These are phyloP conservation scores for Opeltia flavorubescens DNA, from an alignment of 495 filamentous ascomycete genomes.

Conservation along the genomic window DNA sequence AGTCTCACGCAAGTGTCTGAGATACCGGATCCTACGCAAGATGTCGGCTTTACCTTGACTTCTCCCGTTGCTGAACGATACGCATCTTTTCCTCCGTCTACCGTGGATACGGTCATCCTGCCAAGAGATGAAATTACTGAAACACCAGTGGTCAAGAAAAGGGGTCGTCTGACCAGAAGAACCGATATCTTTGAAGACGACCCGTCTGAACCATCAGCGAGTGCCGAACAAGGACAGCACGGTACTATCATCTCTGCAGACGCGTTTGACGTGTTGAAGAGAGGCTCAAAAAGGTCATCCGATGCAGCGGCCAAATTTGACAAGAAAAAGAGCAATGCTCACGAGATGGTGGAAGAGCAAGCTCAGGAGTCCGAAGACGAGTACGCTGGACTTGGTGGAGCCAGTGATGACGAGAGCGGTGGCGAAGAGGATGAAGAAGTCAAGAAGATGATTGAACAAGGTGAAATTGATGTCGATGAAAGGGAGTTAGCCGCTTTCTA, in stretches of 20 bases:
- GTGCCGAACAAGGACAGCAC: conserved; percentile 16
- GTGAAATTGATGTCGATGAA: conserved; percentile 59
- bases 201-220: conserved; percentile 22
- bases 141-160: conserved; percentile 46
- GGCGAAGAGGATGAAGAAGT: conserved; percentile 57
- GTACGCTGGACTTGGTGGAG: conserved; percentile 87
- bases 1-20: conserved; percentile 44
- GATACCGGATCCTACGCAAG: conserved; percentile 70
- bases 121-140: conserved; percentile 26
- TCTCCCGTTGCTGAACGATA: conserved; percentile 48
- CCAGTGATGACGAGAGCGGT: conserved; percentile 70
- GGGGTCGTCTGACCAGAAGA: conserved; percentile 42
- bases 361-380: conserved; percentile 98
- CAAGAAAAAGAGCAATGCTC: conserved; percentile 79
- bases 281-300: conserved; percentile 35
- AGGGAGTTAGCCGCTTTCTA: conserved; percentile 70
- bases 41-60: conserved; percentile 59
- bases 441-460: conserved; percentile 84
- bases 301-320: conserved; percentile 42
- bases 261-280: conserved; percentile 67
- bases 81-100: conserved; percentile 47
- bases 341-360: conserved; percentile 78
- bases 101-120: conserved; percentile 54
- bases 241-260: conserved; percentile 32
- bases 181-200: conserved; percentile 23